Evolutionary conservation across 2,329 filamentous ascomycete genomes (phyloP).

Genomic region (Graphilbum fragrans): DNA sequence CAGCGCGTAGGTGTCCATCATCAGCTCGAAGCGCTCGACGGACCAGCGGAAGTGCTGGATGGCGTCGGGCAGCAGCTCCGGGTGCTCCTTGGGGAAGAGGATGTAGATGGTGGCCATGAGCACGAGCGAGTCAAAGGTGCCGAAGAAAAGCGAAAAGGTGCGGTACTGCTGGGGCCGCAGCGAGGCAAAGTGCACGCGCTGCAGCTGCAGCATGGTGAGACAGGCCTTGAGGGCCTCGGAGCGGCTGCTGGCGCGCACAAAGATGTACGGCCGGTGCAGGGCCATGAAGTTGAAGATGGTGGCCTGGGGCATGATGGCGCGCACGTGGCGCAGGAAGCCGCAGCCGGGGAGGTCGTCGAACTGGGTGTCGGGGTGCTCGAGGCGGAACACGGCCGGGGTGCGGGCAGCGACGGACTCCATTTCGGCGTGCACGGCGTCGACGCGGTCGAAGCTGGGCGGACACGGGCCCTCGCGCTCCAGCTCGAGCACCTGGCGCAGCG

Average conservation of each 20-base stretch:
- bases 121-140: conserved; percentile 52
- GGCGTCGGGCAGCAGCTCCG: conserved; percentile 31
- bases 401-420: conserved; percentile 34
- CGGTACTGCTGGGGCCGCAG: conserved; percentile 38
- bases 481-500: conserved; percentile 39
- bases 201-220: conserved; percentile 41
- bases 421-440: conserved; percentile 40
- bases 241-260: conserved; percentile 41
- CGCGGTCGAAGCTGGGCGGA: conserved; percentile 38
- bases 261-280: conserved; percentile 50
- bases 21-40: conserved; percentile 44
- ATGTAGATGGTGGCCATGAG: conserved; percentile 50
- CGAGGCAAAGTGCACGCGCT: conserved; percentile 35
- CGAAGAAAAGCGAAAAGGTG: conserved; percentile 45
- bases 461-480: conserved; percentile 44
- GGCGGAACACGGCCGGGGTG: conserved; percentile 40
- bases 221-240: conserved; percentile 43
- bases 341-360: conserved; percentile 43
- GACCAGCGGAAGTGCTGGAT: conserved; percentile 48
- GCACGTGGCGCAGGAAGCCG: conserved; percentile 36
- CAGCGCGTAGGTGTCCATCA: conserved; percentile 39
- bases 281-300: conserved; percentile 44
- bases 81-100: conserved; percentile 43
- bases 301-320: conserved; percentile 34
- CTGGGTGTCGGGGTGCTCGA: conserved; percentile 42